Base-by-base conservation (phyloP, 1,139 yeast species). In the Geotrichum restrictum region DNA sequence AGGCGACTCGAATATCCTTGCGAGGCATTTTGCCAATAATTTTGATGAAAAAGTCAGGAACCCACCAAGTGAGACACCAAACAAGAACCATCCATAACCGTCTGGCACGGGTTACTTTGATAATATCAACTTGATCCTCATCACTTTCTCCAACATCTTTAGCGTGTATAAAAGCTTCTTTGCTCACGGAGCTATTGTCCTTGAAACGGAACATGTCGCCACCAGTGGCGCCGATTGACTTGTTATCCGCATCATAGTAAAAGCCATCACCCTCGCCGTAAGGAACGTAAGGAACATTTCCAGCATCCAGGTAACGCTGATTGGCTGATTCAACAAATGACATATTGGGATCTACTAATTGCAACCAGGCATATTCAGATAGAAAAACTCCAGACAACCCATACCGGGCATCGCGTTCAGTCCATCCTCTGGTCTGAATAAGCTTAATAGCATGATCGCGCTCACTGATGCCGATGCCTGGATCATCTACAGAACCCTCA, bases 361-460 rank as follows among this genome's bases (percentile, higher is more conserved):
- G 68, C 18, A 70, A 62, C 76, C 76, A 72, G 1, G 74, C 73
- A 49, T 59, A 60, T 51, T 73, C 76, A 2, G 74, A 70, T 16
- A 72, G 55, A 49, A 72, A 70, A 4, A 72, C 68, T 4, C 76
- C 75, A 1, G 75, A 68, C 16, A 70, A 60, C 33, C 76, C 76
- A 16, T 64, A 66, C n/a, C 69, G 56, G 4, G 70, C 72, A 52
- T 72, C 76, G 1, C 75, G 63, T 18, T 64, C 68, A 3, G 68
- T 61, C 74, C 75, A 71, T 1, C 69, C 67, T 32, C 64, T 62
- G 13, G 63, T 52, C 5, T 60, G 56, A 18, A 72, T 60, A 7
- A 69, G 53, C 33, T 63, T 60, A 27, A 60, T 57, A 2, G 70
- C 73, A 40, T 64, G 63, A 33, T 70, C 74, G 5, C 73, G 66